Conservation (phyloP, 306 rosid genomes). For the Acacia melanoxylon region DNA sequence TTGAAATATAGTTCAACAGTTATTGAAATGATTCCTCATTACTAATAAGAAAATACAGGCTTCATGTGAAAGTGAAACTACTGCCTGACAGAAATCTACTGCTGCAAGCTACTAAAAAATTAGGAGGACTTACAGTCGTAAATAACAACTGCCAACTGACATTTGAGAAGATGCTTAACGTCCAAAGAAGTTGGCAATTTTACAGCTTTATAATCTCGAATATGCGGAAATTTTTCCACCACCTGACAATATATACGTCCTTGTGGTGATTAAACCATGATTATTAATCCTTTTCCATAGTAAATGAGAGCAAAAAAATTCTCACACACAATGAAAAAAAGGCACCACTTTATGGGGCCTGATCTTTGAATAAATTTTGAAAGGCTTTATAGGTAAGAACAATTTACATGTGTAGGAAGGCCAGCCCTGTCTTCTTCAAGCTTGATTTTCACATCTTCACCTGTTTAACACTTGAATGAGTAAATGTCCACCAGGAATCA, state of each 20-base stretch:
- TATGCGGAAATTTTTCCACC: constrained; percentile 79
- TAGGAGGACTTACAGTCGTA: constrained; percentile 57
- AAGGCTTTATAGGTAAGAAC: not conserved
- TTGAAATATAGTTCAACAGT: not conserved
- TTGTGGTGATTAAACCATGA: constrained; percentile 5
- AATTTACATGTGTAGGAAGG: constrained; percentile 62
- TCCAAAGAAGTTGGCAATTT: constrained; percentile 58
- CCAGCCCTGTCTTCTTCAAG: constrained; percentile 67
- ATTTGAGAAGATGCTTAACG: constrained; percentile 66
- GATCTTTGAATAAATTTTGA: constrained; percentile 11
- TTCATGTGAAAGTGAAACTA: not conserved
- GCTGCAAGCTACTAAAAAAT: constrained; percentile 9
- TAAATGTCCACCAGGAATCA: constrained; percentile 19
- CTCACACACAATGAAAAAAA: constrained; percentile 12
- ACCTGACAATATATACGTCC: constrained; percentile 51
- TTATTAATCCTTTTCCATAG: not conserved
- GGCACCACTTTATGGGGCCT: constrained; percentile 10
- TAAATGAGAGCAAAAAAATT: constrained; percentile 8
- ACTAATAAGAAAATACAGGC: not conserved
- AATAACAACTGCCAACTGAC: constrained; percentile 67
- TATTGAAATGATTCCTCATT: not conserved
- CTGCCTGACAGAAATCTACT: constrained; percentile 4
- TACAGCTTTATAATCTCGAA: constrained; percentile 64
- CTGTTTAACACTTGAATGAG: constrained; percentile 44
- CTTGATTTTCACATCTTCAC: constrained; percentile 72